phyloP scores from a whole-genome alignment of 306 rosid genomes.

The Trichosanthes truncata region DNA sequence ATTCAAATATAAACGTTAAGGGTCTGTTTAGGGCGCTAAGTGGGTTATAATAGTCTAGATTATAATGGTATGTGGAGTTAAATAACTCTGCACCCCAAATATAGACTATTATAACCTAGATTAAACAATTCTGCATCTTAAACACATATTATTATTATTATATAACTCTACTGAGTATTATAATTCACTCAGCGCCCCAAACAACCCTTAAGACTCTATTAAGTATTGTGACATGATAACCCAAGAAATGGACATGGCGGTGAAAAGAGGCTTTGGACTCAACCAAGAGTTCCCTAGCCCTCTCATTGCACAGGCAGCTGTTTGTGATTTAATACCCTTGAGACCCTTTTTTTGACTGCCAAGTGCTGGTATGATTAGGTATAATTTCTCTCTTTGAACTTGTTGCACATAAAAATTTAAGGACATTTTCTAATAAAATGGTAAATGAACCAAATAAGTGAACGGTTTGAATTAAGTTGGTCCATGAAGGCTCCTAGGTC shows the following conservation, averaged over 20 bases:
- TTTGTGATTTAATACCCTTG: not conserved
- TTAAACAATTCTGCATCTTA: no score
- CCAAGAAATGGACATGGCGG: not conserved
- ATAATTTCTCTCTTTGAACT: not conserved
- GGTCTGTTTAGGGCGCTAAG: no score
- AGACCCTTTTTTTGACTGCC: not conserved
- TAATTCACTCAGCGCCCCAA: no score
- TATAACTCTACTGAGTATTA: no score
- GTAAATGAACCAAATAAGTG: not conserved
- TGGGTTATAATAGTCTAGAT: no score
- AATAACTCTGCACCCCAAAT: no score
- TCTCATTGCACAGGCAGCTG: not conserved
- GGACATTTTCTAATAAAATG: not conserved
- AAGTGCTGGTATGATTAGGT: not conserved
- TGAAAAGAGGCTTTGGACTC: constrained; percentile 2
- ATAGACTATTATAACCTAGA: no score
- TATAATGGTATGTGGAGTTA: no score
- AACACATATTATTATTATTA: no score
- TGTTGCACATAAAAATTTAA: not conserved
- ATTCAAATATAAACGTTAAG: not conserved
- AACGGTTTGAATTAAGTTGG: not conserved
- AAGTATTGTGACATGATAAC: not conserved
- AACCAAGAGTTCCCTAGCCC: not conserved
- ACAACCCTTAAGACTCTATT: no score
- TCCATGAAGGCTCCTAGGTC: not conserved